Conservation (phyloP, 371 early-diverging fungal genomes). For the Mucor circinelloides region DNA sequence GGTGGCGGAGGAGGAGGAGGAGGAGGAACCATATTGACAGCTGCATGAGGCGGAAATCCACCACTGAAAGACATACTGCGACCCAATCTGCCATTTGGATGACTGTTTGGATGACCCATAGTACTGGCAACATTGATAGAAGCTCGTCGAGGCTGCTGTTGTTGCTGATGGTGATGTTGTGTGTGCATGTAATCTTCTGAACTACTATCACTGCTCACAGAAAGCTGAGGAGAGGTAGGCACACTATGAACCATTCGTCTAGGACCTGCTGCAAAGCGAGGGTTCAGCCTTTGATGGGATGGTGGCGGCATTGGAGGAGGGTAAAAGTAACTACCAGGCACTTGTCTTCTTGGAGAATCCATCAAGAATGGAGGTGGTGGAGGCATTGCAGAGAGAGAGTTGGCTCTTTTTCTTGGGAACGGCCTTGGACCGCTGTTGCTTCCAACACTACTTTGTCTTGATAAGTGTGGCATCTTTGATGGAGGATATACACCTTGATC, state of each 20-base stretch:
- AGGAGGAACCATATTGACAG: slow-evolving; percentile 1
- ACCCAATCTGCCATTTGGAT: neutral
- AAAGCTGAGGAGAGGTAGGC: neutral
- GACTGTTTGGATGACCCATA: neutral
- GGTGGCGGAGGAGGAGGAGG: slow-evolving; percentile 5
- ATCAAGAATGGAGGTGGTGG: neutral
- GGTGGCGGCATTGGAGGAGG: neutral
- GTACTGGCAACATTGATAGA: neutral
- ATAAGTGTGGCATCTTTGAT: neutral
- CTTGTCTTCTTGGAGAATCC: neutral
- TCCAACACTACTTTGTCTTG: slow-evolving; percentile 7
- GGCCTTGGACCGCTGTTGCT: slow-evolving; percentile 1
- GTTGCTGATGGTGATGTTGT: neutral
- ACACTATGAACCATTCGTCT: neutral
- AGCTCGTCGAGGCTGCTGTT: neutral
- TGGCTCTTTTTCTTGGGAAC: neutral
- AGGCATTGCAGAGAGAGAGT: slow-evolving; percentile 8
- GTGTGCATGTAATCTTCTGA: slow-evolving; percentile 2
- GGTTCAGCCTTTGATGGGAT: neutral
- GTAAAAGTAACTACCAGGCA: neutral
- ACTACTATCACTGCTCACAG: neutral
- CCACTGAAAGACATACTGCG: slow-evolving; percentile 14
- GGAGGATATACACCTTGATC: neutral
- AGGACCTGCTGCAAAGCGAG: neutral
- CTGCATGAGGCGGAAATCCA: neutral